Evolutionary conservation across 2,329 filamentous ascomycete genomes (phyloP).

Genomic region (Phyllosticta citrichinensis): DNA sequence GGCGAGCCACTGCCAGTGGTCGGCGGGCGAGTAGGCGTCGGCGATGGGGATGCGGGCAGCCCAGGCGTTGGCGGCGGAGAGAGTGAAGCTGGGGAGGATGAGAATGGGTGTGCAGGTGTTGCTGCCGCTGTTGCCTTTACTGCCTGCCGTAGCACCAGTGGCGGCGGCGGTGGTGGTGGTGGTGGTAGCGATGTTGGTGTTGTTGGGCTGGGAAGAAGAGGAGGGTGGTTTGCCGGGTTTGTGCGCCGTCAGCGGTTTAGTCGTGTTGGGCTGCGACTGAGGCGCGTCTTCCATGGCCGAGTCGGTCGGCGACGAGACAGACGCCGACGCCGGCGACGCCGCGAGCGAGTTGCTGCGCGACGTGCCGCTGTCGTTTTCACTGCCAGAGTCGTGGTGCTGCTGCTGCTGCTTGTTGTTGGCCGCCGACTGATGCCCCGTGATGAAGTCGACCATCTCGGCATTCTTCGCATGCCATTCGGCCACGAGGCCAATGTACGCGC

Average conservation of each 20-base stretch:
- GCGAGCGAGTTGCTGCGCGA: neutral
- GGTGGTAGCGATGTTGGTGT: neutral
- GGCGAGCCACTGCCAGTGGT: slow-evolving; percentile 97
- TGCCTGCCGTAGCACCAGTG: neutral
- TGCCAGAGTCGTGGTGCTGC: neutral
- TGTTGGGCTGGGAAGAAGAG: slow-evolving; percentile 17
- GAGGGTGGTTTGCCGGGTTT: slow-evolving; percentile 43
- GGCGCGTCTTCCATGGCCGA: slow-evolving; percentile 12
- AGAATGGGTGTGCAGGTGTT: slow-evolving; percentile 51
- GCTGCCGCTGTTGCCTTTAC: neutral
- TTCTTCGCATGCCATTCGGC: slow-evolving; percentile 67
- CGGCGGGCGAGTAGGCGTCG: slow-evolving; percentile 69
- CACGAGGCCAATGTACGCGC: slow-evolving; percentile 57
- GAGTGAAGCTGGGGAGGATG: slow-evolving; percentile 68
- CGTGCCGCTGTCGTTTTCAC: neutral
- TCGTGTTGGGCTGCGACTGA: slow-evolving; percentile 3
- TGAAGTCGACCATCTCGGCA: slow-evolving; percentile 54
- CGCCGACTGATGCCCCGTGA: slow-evolving; percentile 26
- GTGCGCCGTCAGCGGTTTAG: slow-evolving; percentile 21
- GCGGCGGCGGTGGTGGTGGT: slow-evolving; percentile 24
- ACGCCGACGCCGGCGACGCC: neutral
- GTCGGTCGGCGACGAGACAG: slow-evolving; percentile 1
- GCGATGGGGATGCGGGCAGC: slow-evolving; percentile 63
- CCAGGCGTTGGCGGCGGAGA: slow-evolving; percentile 67
- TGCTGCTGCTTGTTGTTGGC: neutral